Evolutionary conservation across 257 asterid species (phyloP), one percentile per base, ranked within the genome.

Genomic region (Striga asiatica): DNA sequence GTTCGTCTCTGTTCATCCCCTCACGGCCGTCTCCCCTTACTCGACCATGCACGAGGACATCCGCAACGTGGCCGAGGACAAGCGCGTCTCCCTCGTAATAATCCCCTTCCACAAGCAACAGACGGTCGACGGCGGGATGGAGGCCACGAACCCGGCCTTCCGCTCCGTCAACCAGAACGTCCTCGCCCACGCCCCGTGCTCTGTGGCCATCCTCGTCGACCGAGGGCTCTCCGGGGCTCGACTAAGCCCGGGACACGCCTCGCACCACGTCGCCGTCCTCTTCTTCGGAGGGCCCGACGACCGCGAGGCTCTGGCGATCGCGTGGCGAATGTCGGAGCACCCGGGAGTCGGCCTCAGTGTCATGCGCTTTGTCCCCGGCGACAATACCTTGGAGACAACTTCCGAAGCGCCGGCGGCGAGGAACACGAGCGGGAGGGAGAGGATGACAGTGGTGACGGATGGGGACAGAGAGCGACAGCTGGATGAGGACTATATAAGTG

Each of bases 71-170:
- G 94, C 95, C 0, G 93, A 84, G 75, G 99, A 92, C 47, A 88
- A 92, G 12, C 79, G 93, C 0, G 87, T 71, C 0, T 88, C 94
- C 0, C 38, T 92, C 6, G 60, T 92, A 2, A 76, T 92, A 47
- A 29, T 92, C 55, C 99, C 97, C 0, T 92, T 88, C 42, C 97
- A 92, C 65, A 92, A 88, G 19, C 97, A 92, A 18, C 99, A 92
- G 48, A 85, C 97, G 0, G 99, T 92, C 2, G 99, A 88, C 23
- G 99, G 99, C 0, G 97, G 93, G 4, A 83, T 92, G 94, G 97
- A 88, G 52, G 70, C 88, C 0, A 73, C 85, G 0, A 84, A 92
- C 58, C 87, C 95, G 0, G 82, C 91, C 0, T 88, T 62, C 50
- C 79, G 86, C 1, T 63, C 76, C 0, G 78, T 92, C 45, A 92